Evolutionary conservation across 2,329 filamentous ascomycete genomes (phyloP).

Genomic region (Drechslerella dactyloides): DNA sequence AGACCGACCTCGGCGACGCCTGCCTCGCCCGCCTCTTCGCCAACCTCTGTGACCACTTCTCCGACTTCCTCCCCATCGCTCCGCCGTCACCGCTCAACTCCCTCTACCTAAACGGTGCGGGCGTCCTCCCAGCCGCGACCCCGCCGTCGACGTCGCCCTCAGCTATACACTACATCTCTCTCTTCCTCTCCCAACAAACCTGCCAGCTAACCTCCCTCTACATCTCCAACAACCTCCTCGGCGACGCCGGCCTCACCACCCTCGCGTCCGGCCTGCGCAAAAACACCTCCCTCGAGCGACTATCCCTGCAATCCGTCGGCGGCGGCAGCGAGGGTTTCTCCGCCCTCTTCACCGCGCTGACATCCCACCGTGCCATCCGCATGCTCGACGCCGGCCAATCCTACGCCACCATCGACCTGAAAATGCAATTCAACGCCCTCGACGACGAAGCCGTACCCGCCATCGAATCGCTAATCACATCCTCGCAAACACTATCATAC

Average conservation of each 20-base stretch:
- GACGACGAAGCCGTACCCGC: constrained; percentile 58
- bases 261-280: constrained; percentile 32
- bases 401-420: constrained; percentile 61
- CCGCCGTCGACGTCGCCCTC: not conserved
- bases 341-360: constrained; percentile 55
- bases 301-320: constrained; percentile 57
- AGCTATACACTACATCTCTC: constrained; percentile 40
- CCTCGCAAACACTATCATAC: constrained; percentile 58
- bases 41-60: constrained; percentile 56
- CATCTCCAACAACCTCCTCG: constrained; percentile 43
- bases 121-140: constrained; percentile 24
- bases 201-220: constrained; percentile 47
- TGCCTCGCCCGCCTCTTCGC: constrained; percentile 61
- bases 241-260: constrained; percentile 33
- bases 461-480: constrained; percentile 57
- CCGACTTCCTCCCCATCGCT: constrained; percentile 56
- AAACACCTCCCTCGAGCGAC: constrained; percentile 59
- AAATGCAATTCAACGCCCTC: constrained; percentile 62
- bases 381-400: constrained; percentile 61
- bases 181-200: constrained; percentile 47
- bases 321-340: constrained; percentile 59
- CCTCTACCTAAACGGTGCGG: constrained; percentile 44
- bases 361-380: constrained; percentile 57
- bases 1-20: constrained; percentile 63
- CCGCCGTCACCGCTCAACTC: constrained; percentile 38